Percentiles rank a stretch among this genome's conserved stretches.
These are phyloP conservation scores for Metschnikowia gruessii DNA, from an alignment of 805 yeast genomes.

Conservation along the genomic window DNA sequence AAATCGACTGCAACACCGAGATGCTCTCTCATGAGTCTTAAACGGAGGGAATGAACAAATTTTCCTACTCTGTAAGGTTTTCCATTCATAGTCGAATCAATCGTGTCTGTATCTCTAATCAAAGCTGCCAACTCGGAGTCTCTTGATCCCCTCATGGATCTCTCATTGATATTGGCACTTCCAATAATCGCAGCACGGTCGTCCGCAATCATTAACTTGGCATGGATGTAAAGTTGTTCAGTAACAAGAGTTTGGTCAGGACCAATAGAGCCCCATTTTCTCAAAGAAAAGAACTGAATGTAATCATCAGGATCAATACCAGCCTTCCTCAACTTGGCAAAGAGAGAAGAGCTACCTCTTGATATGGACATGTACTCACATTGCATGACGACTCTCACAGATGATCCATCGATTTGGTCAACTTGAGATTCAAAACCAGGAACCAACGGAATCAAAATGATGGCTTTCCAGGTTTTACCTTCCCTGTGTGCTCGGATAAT, in stretches of 20 bases:
- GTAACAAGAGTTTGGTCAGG: slow-evolving; percentile 68
- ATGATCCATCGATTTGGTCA: slow-evolving; percentile 88
- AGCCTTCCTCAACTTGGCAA: slow-evolving; percentile 70
- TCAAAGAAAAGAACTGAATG: slow-evolving; percentile 83
- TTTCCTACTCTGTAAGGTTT: slow-evolving; percentile 75
- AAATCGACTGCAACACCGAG: slow-evolving; percentile 90
- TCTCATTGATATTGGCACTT: slow-evolving; percentile 93
- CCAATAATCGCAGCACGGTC: slow-evolving; percentile 94
- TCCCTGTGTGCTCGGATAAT: slow-evolving; percentile 83
- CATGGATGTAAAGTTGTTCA: slow-evolving; percentile 92
- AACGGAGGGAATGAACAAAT: slow-evolving; percentile 85
- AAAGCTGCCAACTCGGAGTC: slow-evolving; percentile 94
- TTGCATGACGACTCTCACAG: slow-evolving; percentile 95
- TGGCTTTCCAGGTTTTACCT: slow-evolving; percentile 81
- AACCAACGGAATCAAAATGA: slow-evolving; percentile 89
- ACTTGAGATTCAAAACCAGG: slow-evolving; percentile 96
- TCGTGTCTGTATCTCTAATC: slow-evolving; percentile 75
- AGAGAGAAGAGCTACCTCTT: slow-evolving; percentile 83
- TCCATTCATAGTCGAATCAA: slow-evolving; percentile 76
- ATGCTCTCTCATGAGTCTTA: slow-evolving; percentile 95
- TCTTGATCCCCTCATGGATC: slow-evolving; percentile 91
- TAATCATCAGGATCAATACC: slow-evolving; percentile 90
- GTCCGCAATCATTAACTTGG: slow-evolving; percentile 87
- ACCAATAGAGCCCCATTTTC: slow-evolving; percentile 96
- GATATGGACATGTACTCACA: slow-evolving; percentile 94